These are phyloP conservation scores for Heliophila coronopifolia DNA, from an alignment of 441 rosid genomes.

Conservation along the genomic window DNA sequence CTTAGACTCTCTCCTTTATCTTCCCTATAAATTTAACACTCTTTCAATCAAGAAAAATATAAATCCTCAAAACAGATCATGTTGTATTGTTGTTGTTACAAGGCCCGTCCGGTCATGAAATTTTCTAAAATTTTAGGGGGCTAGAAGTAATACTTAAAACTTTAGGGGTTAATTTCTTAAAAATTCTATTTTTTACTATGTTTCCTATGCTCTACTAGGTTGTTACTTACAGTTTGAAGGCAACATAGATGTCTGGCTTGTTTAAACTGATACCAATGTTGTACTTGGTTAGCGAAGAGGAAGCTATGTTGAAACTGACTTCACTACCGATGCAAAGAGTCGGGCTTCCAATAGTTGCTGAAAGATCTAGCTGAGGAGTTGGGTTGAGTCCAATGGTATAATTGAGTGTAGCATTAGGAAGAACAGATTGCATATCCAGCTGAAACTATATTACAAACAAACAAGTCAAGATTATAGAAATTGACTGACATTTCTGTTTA, in stretches of 20 bases:
- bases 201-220: no score
- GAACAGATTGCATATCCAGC: slow-evolving; percentile 72
- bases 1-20: slow-evolving; percentile 64
- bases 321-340: slow-evolving; percentile 63
- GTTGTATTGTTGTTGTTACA: no score
- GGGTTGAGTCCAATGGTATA: slow-evolving; percentile 77
- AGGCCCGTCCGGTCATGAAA: no score
- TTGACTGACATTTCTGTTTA: neutral
- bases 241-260: slow-evolving; percentile 55
- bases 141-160: no score
- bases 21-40: slow-evolving; percentile 34
- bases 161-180: no score
- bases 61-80: no score
- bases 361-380: slow-evolving; percentile 63
- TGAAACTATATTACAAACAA: slow-evolving; percentile 29
- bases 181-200: no score
- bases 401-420: slow-evolving; percentile 58
- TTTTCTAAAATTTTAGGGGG: no score
- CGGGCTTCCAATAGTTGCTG: slow-evolving; percentile 63
- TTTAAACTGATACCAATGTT: slow-evolving; percentile 63
- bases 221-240: slow-evolving; percentile 57
- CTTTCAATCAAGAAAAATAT: no score
- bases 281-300: slow-evolving; percentile 54
- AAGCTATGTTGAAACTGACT: slow-evolving; percentile 64
- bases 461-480: neutral